Conservation (phyloP, 192 early-diverging fungal species). For the Coemansia sp. region DNA sequence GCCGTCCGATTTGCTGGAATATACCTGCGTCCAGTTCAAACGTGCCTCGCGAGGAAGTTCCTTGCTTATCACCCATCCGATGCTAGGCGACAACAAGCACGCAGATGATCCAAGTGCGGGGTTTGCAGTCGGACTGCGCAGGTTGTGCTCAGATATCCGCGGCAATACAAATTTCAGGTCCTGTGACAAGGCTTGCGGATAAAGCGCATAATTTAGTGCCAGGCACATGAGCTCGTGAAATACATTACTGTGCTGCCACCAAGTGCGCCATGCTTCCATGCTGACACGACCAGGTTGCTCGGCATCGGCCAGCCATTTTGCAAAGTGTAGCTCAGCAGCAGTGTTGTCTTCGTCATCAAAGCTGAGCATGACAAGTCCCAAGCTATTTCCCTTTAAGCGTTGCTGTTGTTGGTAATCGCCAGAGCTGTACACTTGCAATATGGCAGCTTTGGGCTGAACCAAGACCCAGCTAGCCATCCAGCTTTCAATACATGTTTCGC, state of each 20-base stretch:
- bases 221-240: conserved; percentile 29
- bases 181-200: neutral
- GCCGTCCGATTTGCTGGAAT: conserved; percentile 36
- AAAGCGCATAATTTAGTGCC: conserved; percentile 21
- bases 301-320: conserved; percentile 16
- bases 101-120: neutral
- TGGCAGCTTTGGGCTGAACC: neutral
- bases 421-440: conserved; percentile 4
- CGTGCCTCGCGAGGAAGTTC: conserved; percentile 33
- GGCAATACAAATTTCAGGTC: neutral
- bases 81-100: conserved; percentile 16
- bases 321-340: neutral
- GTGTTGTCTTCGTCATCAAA: conserved; percentile 6
- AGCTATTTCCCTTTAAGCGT: conserved; percentile 13
- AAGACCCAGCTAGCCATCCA: conserved; percentile 23
- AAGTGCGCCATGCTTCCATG: conserved; percentile 19
- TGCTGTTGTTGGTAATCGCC: neutral
- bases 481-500: neutral
- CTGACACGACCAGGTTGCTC: conserved; percentile 12
- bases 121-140: conserved; percentile 11
- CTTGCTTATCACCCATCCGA: conserved; percentile 23
- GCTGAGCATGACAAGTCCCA: conserved; percentile 8
- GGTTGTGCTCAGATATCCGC: conserved; percentile 8
- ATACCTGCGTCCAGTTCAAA: conserved; percentile 26
- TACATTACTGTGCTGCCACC: conserved; percentile 22